Percentiles rank a stretch among this genome's conserved stretches.
Evolutionary conservation across 2,329 filamentous ascomycete genomes (phyloP).

Genomic region (Cladosporium sp.): DNA sequence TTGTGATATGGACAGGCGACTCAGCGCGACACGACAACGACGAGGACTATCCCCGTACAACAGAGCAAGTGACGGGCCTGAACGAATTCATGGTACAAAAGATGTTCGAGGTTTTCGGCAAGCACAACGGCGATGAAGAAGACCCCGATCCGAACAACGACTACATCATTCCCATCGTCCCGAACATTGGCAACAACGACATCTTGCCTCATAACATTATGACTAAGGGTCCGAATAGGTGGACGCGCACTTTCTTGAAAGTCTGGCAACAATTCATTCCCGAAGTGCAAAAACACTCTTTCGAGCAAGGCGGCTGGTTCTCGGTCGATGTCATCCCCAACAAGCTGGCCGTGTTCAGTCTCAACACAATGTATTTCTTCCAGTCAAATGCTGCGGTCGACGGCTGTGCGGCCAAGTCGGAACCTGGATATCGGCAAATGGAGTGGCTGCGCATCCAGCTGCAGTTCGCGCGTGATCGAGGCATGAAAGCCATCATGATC

Average conservation of each 20-base stretch:
- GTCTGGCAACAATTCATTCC: constrained; percentile 89
- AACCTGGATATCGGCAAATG: constrained; percentile 91
- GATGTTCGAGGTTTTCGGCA: constrained; percentile 69
- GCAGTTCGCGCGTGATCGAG: constrained; percentile 71
- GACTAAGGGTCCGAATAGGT: constrained; percentile 76
- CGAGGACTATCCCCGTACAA: constrained; percentile 64
- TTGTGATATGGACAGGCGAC: constrained; percentile 38
- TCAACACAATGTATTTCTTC: constrained; percentile 91
- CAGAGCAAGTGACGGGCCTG: constrained; percentile 69
- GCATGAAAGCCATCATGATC: constrained; percentile 91
- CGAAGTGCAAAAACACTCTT: constrained; percentile 85
- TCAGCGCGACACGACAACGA: constrained; percentile 39
- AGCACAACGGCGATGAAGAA: constrained; percentile 46
- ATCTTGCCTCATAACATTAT: constrained; percentile 97
- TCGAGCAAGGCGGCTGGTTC: constrained; percentile 92
- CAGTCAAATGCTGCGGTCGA: constrained; percentile 90
- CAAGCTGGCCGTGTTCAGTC: constrained; percentile 80
- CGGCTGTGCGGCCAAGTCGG: constrained; percentile 71
- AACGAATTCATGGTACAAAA: constrained; percentile 74
- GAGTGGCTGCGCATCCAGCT: constrained; percentile 94
- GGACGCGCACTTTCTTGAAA: constrained; percentile 71
- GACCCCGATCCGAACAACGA: constrained; percentile 50
- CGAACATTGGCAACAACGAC: constrained; percentile 95
- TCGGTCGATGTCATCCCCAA: constrained; percentile 85
- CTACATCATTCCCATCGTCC: constrained; percentile 74